Evolutionary conservation across 768 basidiomycete genomes (phyloP), one percentile per base, ranked within the genome.

Genomic region (Kwoniella sp.): DNA sequence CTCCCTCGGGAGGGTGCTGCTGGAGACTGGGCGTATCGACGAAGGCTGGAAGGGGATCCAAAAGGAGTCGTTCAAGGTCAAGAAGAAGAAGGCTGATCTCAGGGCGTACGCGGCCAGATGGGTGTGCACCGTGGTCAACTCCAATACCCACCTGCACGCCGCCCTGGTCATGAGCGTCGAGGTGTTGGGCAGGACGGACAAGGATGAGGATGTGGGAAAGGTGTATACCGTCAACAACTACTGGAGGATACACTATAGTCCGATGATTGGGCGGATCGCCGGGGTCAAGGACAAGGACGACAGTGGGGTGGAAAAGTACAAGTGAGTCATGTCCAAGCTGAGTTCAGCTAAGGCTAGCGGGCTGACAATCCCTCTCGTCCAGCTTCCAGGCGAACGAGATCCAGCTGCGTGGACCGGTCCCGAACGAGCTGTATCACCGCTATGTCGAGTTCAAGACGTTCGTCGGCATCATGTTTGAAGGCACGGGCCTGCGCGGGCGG

Each of bases 381-480:
- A 76, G 77, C 23, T 79, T 79, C 70, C 72, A 77, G 55, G 77
- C 78, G 3, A 78, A 77, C 60, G 75, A 78, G 44, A 47, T 79
- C 2, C 78, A 79, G 52, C 73, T 79, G 10, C 62, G 73, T 15
- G 78, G 78, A 0, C 78, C 78, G n/a, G 74, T 77, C 10, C 78
- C 78, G 10, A 54, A 66, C 19, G 63, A 73, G 46, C 72, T 79
- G 6, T 71, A 73, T 27, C 69, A 71, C 48, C 63, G 69, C 25
- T 73, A 66, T 55, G 71, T 78, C 42, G 77, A 77, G 46, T 79
- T 77, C 65, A 67, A 64, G 25, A 66, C 73, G 2, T 77, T 79
- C 59, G 75, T 79, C 36, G 67, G 72, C 32, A 75, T 75, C 32
- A 77, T 79, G 75, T 79, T 79, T 65, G 59, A 64, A 23, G 57